A percentile compares a stretch with the other conserved stretches of the same genome.
Conservation (phyloP, 305 asterid genomes). For the Fraxinus floribunda region DNA sequence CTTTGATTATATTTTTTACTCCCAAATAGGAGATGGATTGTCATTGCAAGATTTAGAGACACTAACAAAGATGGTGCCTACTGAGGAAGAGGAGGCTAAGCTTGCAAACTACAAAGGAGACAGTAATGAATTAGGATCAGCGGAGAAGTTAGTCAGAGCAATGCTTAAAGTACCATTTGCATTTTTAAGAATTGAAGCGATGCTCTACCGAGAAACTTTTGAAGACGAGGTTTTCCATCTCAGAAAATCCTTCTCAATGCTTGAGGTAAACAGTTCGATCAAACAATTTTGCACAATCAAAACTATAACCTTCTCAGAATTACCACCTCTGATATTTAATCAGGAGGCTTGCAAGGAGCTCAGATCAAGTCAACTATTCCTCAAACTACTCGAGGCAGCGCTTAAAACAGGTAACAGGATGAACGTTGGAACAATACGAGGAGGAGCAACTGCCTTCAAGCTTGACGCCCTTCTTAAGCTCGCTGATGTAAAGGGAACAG, state of each 20-base stretch:
- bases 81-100: conserved; percentile 76
- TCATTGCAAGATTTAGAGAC: conserved; percentile 84
- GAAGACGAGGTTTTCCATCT: conserved; percentile 81
- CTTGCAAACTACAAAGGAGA: conserved; percentile 70
- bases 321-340: background rate
- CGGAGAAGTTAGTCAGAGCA: conserved; percentile 71
- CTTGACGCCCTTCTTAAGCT: conserved; percentile 90
- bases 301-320: background rate
- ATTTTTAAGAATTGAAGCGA: conserved; percentile 73
- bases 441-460: conserved; percentile 94
- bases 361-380: conserved; percentile 81
- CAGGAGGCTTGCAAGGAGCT: conserved; percentile 95
- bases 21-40: conserved; percentile 63
- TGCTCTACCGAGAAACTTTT: conserved; percentile 82
- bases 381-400: conserved; percentile 85
- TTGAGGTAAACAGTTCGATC: conserved; percentile 53
- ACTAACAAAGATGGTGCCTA: conserved; percentile 79
- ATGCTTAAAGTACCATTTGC: conserved; percentile 79
- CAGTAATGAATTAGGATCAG: conserved; percentile 62
- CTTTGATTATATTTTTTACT: background rate
- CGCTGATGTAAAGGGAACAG: conserved; percentile 83
- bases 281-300: background rate
- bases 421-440: conserved; percentile 87
- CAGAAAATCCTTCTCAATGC: conserved; percentile 73
- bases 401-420: conserved; percentile 90